Conservation (phyloP, 306 rosid species). For the Luffa aegyptiaca region DNA sequence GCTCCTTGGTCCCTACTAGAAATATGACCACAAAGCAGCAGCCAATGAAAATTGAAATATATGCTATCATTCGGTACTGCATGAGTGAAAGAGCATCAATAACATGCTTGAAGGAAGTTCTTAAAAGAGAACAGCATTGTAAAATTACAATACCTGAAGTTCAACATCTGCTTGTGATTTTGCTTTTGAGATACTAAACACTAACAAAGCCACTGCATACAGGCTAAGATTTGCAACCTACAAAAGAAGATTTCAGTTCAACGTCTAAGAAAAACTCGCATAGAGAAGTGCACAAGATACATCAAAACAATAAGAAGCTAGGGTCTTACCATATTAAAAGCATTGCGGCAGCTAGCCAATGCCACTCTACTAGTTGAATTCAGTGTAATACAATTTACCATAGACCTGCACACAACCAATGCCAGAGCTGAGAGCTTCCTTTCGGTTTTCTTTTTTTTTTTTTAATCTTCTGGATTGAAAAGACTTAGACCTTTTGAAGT, state of each 20-base stretch:
- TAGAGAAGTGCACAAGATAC: background rate
- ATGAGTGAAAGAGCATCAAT: conserved; percentile 14
- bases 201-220: conserved; percentile 60
- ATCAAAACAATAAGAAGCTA: conserved; percentile 8
- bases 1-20: conserved; percentile 71
- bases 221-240: conserved; percentile 89
- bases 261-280: background rate
- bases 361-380: conserved; percentile 87
- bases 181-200: conserved; percentile 41
- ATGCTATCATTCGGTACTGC: conserved; percentile 96
- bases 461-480: background rate
- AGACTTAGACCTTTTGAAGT: background rate
- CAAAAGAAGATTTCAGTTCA: conserved; percentile 8
- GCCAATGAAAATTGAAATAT: conserved; percentile 74
- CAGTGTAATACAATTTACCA: conserved; percentile 86
- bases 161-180: conserved; percentile 38
- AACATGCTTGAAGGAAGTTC: conserved; percentile 7
- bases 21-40: conserved; percentile 79
- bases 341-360: conserved; percentile 91
- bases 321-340: conserved; percentile 73
- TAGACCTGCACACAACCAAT: conserved; percentile 51
- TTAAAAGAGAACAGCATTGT: conserved; percentile 12
- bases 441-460: background rate
- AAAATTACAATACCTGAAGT: conserved; percentile 46
- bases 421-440: conserved; percentile 1